Evolutionary conservation across 495 filamentous ascomycete species (phyloP).

Genomic region (Evansstolkia leycettana): DNA sequence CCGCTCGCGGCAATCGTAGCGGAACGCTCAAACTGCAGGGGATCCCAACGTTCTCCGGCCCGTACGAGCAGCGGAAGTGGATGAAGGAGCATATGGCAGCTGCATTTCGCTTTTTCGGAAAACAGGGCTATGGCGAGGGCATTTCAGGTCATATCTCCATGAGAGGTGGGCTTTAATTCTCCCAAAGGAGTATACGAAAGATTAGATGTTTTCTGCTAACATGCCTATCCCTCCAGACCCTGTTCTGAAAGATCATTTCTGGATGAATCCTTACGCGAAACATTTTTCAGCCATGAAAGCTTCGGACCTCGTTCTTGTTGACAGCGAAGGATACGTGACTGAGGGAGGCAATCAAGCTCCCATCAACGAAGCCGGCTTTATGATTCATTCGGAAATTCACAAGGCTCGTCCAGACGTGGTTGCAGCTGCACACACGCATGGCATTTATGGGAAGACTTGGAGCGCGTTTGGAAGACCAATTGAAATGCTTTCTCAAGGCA

Average conservation of each 20-base stretch:
- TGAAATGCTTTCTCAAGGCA: conserved; percentile 39
- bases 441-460: conserved; percentile 34
- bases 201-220: conserved; percentile 6
- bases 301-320: conserved; percentile 36
- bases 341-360: conserved; percentile 39
- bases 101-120: conserved; percentile 61
- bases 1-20: conserved; percentile 26
- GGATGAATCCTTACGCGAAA: conserved; percentile 51
- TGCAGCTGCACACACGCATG: conserved; percentile 38
- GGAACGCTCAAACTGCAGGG: conserved; percentile 36
- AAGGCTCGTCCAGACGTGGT: conserved; percentile 38
- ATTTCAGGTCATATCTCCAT: conserved; percentile 53
- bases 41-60: conserved; percentile 46
- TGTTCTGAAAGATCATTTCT: conserved; percentile 47
- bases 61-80: conserved; percentile 50
- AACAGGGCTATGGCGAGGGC: conserved; percentile 57
- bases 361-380: conserved; percentile 56
- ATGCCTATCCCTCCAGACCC: conserved; percentile 21
- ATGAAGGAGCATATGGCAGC: conserved; percentile 61
- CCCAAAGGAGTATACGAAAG: too few relatives aligned
- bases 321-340: conserved; percentile 35
- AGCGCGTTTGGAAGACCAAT: conserved; percentile 33
- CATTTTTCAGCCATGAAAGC: conserved; percentile 45
- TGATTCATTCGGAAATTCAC: conserved; percentile 48
- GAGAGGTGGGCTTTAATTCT: conserved; percentile 17